These are phyloP conservation scores for Hortiboletus campestris DNA, from an alignment of 768 basidiomycete genomes.

Conservation along the genomic window DNA sequence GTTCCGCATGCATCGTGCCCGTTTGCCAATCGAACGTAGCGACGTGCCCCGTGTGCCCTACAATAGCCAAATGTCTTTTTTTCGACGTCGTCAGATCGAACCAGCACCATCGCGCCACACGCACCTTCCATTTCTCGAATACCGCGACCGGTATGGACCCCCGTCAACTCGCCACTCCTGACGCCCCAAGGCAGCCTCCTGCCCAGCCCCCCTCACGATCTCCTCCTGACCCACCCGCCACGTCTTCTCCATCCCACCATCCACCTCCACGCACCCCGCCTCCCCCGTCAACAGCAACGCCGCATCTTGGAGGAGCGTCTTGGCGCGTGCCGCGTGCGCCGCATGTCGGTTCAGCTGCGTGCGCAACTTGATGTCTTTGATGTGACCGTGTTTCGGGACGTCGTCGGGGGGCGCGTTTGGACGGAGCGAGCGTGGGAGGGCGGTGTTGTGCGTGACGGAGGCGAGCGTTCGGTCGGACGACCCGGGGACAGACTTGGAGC, in stretches of 20 bases:
- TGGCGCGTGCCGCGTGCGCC: conserved; percentile 57
- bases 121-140: conserved; percentile 89
- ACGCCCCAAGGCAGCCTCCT: conserved; percentile 73
- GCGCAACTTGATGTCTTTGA: conserved; percentile 76
- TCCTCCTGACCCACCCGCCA: conserved; percentile 87
- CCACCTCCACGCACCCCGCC: conserved; percentile 69
- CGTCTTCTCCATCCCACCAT: conserved; percentile 81
- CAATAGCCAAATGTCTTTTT: conserved; percentile 79
- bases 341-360: conserved; percentile 63
- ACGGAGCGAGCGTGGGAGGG: conserved; percentile 68
- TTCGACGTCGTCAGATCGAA: not conserved
- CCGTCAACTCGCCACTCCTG: conserved; percentile 81
- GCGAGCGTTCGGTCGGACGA: conserved; percentile 50
- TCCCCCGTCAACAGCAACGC: conserved; percentile 70
- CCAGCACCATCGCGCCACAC: conserved; percentile 18
- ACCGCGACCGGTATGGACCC: conserved; percentile 81
- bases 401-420: conserved; percentile 46
- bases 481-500: conserved; percentile 11
- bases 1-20: conserved; percentile 79
- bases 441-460: conserved; percentile 57
- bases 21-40: conserved; percentile 94
- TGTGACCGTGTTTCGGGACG: conserved; percentile 53
- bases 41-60: conserved; percentile 79
- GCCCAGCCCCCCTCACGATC: conserved; percentile 60
- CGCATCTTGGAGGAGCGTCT: conserved; percentile 64